A percentile compares a stretch with the other conserved stretches of the same genome.
These are phyloP conservation scores for Euphrasia confusa DNA, from an alignment of 257 asterid species.

Conservation along the genomic window DNA sequence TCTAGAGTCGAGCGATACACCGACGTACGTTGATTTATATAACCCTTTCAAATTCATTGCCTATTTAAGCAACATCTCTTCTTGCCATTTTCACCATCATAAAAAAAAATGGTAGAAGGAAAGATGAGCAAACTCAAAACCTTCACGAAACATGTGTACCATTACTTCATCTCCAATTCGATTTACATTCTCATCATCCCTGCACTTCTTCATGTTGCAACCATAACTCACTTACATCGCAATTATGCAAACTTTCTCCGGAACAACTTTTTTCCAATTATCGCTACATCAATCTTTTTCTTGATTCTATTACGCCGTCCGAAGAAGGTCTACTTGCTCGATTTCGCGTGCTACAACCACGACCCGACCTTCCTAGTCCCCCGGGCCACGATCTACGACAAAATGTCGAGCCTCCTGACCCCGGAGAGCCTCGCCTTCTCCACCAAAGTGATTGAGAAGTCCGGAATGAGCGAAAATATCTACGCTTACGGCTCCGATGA, in stretches of 20 bases:
- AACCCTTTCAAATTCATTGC: no score
- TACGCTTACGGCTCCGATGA: background rate
- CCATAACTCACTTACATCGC: background rate
- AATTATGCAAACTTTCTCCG: background rate
- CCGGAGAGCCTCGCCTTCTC: constrained; percentile 20
- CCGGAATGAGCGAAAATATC: background rate
- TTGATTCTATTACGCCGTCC: background rate
- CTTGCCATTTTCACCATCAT: no score
- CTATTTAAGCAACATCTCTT: no score
- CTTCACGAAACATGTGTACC: background rate
- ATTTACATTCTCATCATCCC: constrained; percentile 24
- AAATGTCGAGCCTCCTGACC: background rate
- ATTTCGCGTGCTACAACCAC: constrained; percentile 35
- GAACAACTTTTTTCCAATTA: background rate
- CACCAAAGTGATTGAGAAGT: constrained; percentile 21
- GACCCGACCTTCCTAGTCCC: constrained; percentile 9
- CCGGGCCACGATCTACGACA: background rate
- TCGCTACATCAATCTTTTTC: background rate
- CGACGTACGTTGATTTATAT: no score
- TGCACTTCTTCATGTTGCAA: constrained; percentile 1
- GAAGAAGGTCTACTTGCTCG: constrained; percentile 23
- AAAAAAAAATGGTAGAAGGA: no score
- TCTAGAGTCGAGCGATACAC: no score
- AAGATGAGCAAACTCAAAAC: background rate
- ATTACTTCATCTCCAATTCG: constrained; percentile 1